Evolutionary conservation across 345 rosid genomes (phyloP).

Genomic region (Brassica incana): DNA sequence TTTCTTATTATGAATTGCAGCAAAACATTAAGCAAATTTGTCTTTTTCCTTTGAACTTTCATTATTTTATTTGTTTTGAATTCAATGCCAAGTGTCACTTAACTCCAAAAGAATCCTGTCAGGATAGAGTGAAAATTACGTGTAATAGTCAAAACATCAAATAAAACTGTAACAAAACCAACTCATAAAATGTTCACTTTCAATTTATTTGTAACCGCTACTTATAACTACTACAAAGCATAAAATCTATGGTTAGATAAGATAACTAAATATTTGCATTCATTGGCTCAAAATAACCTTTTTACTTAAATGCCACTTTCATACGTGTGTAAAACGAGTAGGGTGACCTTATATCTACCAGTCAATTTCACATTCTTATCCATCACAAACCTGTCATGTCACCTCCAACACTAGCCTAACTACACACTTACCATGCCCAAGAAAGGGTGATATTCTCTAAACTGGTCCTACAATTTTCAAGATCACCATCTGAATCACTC

Average conservation of each 20-base stretch:
- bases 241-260: constrained; percentile 9
- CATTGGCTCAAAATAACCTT: background rate
- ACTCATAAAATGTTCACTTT: background rate
- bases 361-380: background rate
- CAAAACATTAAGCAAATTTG: background rate
- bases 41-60: background rate
- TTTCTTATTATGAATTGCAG: background rate
- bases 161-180: background rate
- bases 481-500: constrained; percentile 42
- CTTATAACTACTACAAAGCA: background rate
- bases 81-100: constrained; percentile 3
- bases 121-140: constrained; percentile 4
- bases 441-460: constrained; percentile 46
- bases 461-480: constrained; percentile 30
- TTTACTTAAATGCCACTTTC: background rate
- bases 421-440: constrained; percentile 37
- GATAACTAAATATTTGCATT: background rate
- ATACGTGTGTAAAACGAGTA: background rate
- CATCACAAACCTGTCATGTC: constrained; percentile 15
- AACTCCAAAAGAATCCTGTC: constrained; percentile 1
- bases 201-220: constrained; percentile 10
- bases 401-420: constrained; percentile 20
- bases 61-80: background rate
- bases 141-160: background rate
- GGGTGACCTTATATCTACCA: background rate